A percentile compares a stretch with the other conserved stretches of the same genome.
Evolutionary conservation across 2,329 filamentous ascomycete genomes (phyloP).

Genomic region (Fusarium robinianum): DNA sequence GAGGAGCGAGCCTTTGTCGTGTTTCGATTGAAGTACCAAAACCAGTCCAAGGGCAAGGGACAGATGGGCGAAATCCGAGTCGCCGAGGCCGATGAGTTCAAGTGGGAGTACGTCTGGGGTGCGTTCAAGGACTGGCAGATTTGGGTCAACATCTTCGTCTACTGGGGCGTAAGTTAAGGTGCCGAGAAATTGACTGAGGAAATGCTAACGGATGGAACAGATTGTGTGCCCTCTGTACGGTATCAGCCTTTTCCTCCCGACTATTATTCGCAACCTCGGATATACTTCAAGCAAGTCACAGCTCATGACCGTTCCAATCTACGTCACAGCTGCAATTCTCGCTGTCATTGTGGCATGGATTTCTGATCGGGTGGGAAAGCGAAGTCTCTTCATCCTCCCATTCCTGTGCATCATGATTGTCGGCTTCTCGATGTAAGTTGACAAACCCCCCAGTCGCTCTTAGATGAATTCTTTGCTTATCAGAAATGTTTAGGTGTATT

Average conservation of each 20-base stretch:
- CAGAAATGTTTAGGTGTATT: constrained; percentile 53
- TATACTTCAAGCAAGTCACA: constrained; percentile 63
- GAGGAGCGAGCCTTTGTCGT: constrained; percentile 74
- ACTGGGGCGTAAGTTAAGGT: constrained; percentile 60
- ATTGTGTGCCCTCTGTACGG: constrained; percentile 60
- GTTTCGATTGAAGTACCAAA: constrained; percentile 70
- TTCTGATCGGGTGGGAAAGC: constrained; percentile 59
- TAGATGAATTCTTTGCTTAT: too few species aligned
- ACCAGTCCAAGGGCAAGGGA: constrained; percentile 23
- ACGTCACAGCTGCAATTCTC: constrained; percentile 65
- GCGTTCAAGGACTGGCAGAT: constrained; percentile 84
- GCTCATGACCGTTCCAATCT: constrained; percentile 66
- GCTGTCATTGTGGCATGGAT: constrained; percentile 57
- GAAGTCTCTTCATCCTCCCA: constrained; percentile 59
- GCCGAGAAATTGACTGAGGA: not conserved
- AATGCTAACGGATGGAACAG: constrained; percentile 36
- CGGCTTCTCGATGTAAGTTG: constrained; percentile 58
- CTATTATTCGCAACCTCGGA: constrained; percentile 64
- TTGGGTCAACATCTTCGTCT: constrained; percentile 62
- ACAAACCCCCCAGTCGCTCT: not conserved
- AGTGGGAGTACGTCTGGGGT: constrained; percentile 73
- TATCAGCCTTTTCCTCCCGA: constrained; percentile 64
- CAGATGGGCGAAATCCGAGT: constrained; percentile 37
- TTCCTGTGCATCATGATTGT: constrained; percentile 58
- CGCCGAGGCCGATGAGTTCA: constrained; percentile 74